Evolutionary conservation across 2,329 filamentous ascomycete genomes (phyloP), one percentile per base, ranked within the genome.

Genomic region (Diplocarpon mali): DNA sequence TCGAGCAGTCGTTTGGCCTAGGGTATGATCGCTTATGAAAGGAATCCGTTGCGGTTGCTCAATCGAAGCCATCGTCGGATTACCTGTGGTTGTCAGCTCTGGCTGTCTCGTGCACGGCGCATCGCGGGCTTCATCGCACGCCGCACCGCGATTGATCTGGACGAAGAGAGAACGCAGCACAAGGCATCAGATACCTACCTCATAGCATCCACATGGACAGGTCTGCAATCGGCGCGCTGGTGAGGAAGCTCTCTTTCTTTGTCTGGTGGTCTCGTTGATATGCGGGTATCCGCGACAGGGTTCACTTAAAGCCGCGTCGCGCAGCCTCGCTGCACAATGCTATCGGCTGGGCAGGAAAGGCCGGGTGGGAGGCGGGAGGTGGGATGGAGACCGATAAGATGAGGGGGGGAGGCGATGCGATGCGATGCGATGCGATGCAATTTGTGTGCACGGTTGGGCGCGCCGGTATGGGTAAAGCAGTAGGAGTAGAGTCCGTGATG

Each of bases 41-140:
- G 53, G 51, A 48, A 49, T 52, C 48, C 52, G 54, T 46, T 54
- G 58, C 47, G 55, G 50, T 54, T 55, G 51, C 52, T 60, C 57
- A 40, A 49, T 54, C 32, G 49, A 37, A 40, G 55, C 55, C 60
- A 61, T 62, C 28, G 47, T 59, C 40, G 50, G 50, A 46, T 57
- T 49, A 61, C 50, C 59, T 61, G 46, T 31, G 20, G 41, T 40
- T 50, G 52, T 49, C 32, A 46, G 51, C 44, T 35, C 20, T 24
- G 20, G 20, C 20, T 24, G 20, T 24, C 20, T 24, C 32, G 34
- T 31, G 44, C 32, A 40, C 43, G 43, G 37, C 34, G 40, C 42
- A 45, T 44, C 16, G 38, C 27, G 38, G 37, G 20, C 24, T 34
- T 17, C 31, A 42, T 40, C 17, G 42, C 42, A 29, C 14, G 30